phyloP scores from a whole-genome alignment of 2,329 filamentous ascomycete genomes.

The Apiospora rasikravindrae region DNA sequence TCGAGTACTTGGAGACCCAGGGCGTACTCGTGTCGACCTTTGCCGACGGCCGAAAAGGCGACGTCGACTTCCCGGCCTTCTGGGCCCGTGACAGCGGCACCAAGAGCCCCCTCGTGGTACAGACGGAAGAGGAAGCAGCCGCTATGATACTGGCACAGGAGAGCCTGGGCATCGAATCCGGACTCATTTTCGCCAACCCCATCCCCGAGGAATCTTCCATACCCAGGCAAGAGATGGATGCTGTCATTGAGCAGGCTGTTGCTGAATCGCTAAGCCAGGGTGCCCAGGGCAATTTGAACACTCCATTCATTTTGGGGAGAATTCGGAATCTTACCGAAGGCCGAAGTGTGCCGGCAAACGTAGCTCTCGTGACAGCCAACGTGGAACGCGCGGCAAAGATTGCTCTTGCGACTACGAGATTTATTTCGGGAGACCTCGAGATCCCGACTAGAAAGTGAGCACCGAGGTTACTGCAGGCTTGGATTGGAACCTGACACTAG shows the following conservation, averaged over 20 bases:
- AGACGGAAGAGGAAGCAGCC: constrained; percentile 81
- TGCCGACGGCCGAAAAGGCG: constrained; percentile 74
- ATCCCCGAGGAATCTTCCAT: constrained; percentile 75
- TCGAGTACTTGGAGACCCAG: constrained; percentile 77
- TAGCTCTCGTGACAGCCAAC: constrained; percentile 61
- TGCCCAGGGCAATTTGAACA: constrained; percentile 76
- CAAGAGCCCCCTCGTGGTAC: constrained; percentile 76
- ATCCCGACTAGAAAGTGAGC: constrained; percentile 37
- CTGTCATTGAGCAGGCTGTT: constrained; percentile 71
- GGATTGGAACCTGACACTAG: constrained; percentile 5
- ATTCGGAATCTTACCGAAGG: constrained; percentile 80
- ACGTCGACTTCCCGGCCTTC: constrained; percentile 89
- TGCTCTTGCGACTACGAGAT: constrained; percentile 56
- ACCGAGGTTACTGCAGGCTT: constrained; percentile 11
- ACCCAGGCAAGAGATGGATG: constrained; percentile 72
- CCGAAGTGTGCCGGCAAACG: constrained; percentile 76
- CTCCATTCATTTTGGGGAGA: constrained; percentile 79
- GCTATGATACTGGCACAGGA: constrained; percentile 85
- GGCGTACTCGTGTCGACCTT: constrained; percentile 89
- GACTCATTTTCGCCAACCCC: constrained; percentile 87
- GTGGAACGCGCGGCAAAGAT: constrained; percentile 60
- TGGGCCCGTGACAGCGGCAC: constrained; percentile 88
- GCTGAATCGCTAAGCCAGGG: constrained; percentile 68
- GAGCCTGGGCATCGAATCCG: constrained; percentile 73
- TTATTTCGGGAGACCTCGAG: constrained; percentile 41